Conservation (phyloP, 495 filamentous ascomycete genomes). For the Neurospora hispaniola region DNA sequence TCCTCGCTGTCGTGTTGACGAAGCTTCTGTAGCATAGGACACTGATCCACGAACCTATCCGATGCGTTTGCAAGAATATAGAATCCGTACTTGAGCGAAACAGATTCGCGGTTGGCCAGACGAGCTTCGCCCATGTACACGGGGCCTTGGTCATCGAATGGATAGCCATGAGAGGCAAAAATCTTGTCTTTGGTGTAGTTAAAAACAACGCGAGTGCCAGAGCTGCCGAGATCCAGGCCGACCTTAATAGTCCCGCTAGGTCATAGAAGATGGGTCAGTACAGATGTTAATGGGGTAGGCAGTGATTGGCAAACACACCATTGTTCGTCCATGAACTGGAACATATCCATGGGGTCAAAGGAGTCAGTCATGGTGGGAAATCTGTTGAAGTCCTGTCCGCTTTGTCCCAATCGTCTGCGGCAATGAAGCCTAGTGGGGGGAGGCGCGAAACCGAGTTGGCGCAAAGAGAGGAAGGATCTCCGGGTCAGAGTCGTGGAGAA, state of each 20-base stretch:
- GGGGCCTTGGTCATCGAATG: not conserved
- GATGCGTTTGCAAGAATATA: not conserved
- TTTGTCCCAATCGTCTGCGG: not conserved
- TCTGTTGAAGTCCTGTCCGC: not conserved
- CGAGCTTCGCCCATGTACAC: not conserved
- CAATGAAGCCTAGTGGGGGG: not conserved
- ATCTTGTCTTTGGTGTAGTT: not conserved
- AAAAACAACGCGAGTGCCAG: not conserved
- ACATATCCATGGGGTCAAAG: not conserved
- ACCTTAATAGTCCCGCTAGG: not conserved
- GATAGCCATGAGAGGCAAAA: not conserved
- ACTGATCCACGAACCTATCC: not conserved
- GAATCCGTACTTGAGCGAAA: not conserved
- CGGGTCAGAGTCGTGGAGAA: not conserved
- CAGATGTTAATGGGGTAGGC: not conserved
- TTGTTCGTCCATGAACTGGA: fast-evolving
- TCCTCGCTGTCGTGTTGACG: not conserved
- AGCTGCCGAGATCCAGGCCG: not conserved
- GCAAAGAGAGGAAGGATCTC: not conserved
- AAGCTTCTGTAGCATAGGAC: not conserved
- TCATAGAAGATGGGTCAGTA: not conserved
- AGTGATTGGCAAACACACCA: not conserved
- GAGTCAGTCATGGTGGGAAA: not conserved
- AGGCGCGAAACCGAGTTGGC: not conserved
- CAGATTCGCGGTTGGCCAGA: not conserved